Evolutionary conservation across 192 early-diverging fungal species (phyloP), one percentile per base, ranked within the genome.

Genomic region (Diversispora epigaea): DNA sequence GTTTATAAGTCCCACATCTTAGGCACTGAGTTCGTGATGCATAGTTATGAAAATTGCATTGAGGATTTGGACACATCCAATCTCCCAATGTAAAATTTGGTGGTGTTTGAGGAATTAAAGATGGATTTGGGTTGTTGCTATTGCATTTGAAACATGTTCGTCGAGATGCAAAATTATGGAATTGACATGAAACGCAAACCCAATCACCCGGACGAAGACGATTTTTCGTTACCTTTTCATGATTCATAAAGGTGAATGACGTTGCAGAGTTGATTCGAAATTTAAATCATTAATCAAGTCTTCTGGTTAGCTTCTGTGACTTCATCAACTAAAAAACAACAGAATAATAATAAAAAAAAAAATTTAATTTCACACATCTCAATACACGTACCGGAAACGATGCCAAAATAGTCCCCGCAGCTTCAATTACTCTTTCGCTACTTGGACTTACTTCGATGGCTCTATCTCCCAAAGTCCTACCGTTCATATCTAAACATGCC

Each of bases 101-200:
- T 12, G 84, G 81, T 7, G 79, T 80, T 5, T 72, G 64, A 1
- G 77, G 85, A 9, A 80, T 69, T 39, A 74, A 57, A 6, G 78
- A 67, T 47, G 82, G 78, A 54, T 78, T 71, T 21, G 88, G 87
- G 54, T 86, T 85, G 39, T 81, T 80, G 0, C 83, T 80, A 74
- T 87, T 84, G 79, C 91, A 93, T 75, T 92, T 91, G 73, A 89
- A 83, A 75, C 91, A 93, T 6, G 81, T 78, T 39, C 84, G 73
- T 25, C 89, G 76, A 4, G 85, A 85, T 8, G 92, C 87, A 79
- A 90, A 93, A 77, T 93, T 93, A 70, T 88, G 87, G 70, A 87
- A 93, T 14, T 85, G 81, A 77, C 91, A 92, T 40, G 84, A 81
- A 60, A 86, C 74, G 77, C 91, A 93, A n/a, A 87, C 80, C 92